A percentile compares a stretch with the other conserved stretches of the same genome.
Evolutionary conservation across 495 filamentous ascomycete genomes (phyloP).

Genomic region (Podospora pseudocomata): DNA sequence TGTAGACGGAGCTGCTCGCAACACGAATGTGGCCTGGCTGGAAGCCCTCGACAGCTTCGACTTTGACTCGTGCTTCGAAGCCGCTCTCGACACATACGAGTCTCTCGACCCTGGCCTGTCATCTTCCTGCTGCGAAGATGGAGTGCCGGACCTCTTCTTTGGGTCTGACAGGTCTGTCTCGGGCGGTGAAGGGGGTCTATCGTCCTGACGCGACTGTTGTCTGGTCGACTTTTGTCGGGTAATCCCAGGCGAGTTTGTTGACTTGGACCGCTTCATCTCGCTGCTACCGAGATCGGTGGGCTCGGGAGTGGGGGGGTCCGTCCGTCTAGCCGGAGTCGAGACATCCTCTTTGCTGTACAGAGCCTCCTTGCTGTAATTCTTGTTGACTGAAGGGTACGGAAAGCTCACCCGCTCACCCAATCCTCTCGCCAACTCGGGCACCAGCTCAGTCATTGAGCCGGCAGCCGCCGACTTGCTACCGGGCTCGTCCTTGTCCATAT

Average conservation of each 20-base stretch:
- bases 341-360: slow-evolving; percentile 60
- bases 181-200: slow-evolving; percentile 52
- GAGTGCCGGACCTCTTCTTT: slow-evolving; percentile 38
- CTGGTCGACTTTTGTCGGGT: slow-evolving; percentile 29
- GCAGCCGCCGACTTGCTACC: slow-evolving; percentile 27
- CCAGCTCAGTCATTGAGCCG: slow-evolving; percentile 44
- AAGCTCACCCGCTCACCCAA: slow-evolving; percentile 53
- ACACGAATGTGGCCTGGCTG: slow-evolving; percentile 43
- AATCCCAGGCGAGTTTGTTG: slow-evolving; percentile 25
- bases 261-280: slow-evolving; percentile 43
- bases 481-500: slow-evolving; percentile 38
- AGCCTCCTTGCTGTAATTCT: slow-evolving; percentile 82
- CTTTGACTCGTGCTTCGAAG: slow-evolving; percentile 44
- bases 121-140: slow-evolving; percentile 34
- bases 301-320: slow-evolving; percentile 69
- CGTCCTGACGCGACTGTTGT: slow-evolving; percentile 37
- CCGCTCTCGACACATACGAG: slow-evolving; percentile 41
- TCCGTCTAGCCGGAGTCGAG: slow-evolving; percentile 33
- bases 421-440: slow-evolving; percentile 47
- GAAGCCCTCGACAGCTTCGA: slow-evolving; percentile 47
- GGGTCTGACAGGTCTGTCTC: slow-evolving; percentile 53
- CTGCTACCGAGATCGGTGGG: slow-evolving; percentile 67
- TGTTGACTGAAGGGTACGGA: slow-evolving; percentile 83
- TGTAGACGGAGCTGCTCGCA: slow-evolving; percentile 21
- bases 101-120: slow-evolving; percentile 38